Evolutionary conservation across 768 basidiomycete genomes (phyloP), one percentile per base, ranked within the genome.

Genomic region (Pisolithus marmoratus): DNA sequence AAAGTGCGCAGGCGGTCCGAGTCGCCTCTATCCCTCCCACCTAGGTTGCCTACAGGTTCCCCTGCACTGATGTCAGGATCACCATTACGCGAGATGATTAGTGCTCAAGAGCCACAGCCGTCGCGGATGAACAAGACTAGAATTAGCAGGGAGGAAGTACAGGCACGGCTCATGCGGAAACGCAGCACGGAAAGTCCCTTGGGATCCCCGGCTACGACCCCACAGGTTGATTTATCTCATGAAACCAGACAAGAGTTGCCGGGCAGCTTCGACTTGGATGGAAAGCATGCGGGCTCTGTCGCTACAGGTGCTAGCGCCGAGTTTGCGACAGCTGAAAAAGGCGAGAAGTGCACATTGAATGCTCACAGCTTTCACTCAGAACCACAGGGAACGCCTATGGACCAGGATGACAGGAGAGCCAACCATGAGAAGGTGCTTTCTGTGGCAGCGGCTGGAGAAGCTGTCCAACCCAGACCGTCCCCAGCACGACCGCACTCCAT

Each of bases 121-220:
- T 57, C 47, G 4, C 59, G 59, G 58, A 54, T 31, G 58, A 64
- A 57, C 3, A 73, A 71, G 48, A 70, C 70, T 23, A 71, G 79
- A 41, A 81, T 84, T 52, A 81, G 70, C 48, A 74, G 75, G 26
- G 80, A 80, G 49, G 77, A 78, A 45, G 74, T 85, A 19, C 74
- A 78, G 53, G 67, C 74, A 48, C 72, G 78, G 34, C 60, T 83
- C 47, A 57, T 75, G 61, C 70, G 68, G 46, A 71, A 74, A 56
- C 66, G 72, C 51, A 78, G 76, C 40, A 60, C 65, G 41, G 72
- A 79, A 44, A 78, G 78, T 55, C 69, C 74, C 7, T 51, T 71
- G 54, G 54, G 60, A 5, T 68, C 56, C 2, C 58, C 57, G 38
- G 48, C 45, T 4, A 53, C 49, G 43, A 45, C 38, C 17, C 19